A percentile compares a stretch with the other conserved stretches of the same genome.
These are phyloP conservation scores for Blastocystis sp. DNA, from an alignment of 352 stramenopile species.

Conservation along the genomic window DNA sequence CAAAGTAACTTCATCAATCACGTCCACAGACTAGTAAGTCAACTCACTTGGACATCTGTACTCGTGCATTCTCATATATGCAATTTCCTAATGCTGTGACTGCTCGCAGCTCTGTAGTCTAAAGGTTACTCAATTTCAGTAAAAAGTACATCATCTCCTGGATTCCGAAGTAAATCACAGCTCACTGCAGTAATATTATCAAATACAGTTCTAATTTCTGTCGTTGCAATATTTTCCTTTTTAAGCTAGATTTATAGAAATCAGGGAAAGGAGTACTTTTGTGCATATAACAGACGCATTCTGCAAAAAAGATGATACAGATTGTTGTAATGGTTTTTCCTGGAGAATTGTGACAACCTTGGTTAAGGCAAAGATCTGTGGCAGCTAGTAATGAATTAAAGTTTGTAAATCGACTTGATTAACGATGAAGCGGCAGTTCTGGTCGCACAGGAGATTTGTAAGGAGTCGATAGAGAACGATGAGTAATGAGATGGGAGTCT, in stretches of 20 bases:
- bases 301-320: not conserved
- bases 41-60: not conserved
- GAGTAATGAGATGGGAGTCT: not conserved
- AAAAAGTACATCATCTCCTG: not conserved
- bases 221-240: not conserved
- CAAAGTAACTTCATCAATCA: not conserved
- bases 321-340: not conserved
- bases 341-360: constrained; percentile 24
- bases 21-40: not conserved
- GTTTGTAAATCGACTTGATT: not conserved
- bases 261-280: no score
- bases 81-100: not conserved
- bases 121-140: not conserved
- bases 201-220: not conserved
- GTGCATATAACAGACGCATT: not conserved
- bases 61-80: not conserved
- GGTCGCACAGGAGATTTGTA: not conserved
- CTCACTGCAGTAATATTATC: constrained; percentile 10
- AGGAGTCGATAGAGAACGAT: constrained; percentile 22
- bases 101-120: not conserved
- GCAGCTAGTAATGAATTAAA: not conserved
- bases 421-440: not conserved
- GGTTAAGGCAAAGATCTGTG: not conserved
- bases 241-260: not conserved
- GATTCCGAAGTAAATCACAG: not conserved